A percentile compares a stretch with the other conserved stretches of the same genome.
Conservation (phyloP, 768 basidiomycete genomes). For the Panaeolus cyanescens region DNA sequence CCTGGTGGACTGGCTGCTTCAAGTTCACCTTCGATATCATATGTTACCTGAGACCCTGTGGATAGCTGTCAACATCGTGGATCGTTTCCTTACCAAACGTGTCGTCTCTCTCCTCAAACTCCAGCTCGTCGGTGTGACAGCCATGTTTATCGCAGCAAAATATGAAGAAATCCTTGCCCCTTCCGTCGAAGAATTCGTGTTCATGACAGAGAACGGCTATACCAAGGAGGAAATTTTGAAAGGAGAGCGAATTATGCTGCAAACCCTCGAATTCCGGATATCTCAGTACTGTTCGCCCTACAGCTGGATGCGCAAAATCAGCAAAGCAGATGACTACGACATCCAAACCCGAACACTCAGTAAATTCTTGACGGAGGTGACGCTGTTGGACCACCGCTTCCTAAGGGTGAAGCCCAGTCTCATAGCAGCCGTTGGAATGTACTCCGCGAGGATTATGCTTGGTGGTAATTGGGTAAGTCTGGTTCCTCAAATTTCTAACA, state of each 20-base stretch:
- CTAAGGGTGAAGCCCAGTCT: constrained; percentile 91
- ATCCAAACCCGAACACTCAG: constrained; percentile 95
- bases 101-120: constrained; percentile 89
- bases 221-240: constrained; percentile 95
- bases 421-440: constrained; percentile 97
- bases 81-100: constrained; percentile 88
- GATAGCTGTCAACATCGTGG: constrained; percentile 97
- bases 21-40: constrained; percentile 97
- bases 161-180: constrained; percentile 99
- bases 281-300: constrained; percentile 99
- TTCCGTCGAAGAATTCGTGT: constrained; percentile 96
- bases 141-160: constrained; percentile 98
- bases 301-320: constrained; percentile 98
- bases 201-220: constrained; percentile 96
- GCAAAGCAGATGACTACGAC: constrained; percentile 98
- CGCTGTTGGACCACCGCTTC: constrained; percentile 91
- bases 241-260: constrained; percentile 95
- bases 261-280: constrained; percentile 92
- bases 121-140: constrained; percentile 96
- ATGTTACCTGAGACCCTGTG: constrained; percentile 99
- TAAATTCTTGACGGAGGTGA: constrained; percentile 98
- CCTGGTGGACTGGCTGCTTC: constrained; percentile 96
- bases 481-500: constrained; percentile 18
- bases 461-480: constrained; percentile 92
- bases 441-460: constrained; percentile 91